Percentiles rank a stretch among this genome's conserved stretches.
Evolutionary conservation across 1,284 basidiomycete species (phyloP).

Genomic region (Entoloma clypeatum): DNA sequence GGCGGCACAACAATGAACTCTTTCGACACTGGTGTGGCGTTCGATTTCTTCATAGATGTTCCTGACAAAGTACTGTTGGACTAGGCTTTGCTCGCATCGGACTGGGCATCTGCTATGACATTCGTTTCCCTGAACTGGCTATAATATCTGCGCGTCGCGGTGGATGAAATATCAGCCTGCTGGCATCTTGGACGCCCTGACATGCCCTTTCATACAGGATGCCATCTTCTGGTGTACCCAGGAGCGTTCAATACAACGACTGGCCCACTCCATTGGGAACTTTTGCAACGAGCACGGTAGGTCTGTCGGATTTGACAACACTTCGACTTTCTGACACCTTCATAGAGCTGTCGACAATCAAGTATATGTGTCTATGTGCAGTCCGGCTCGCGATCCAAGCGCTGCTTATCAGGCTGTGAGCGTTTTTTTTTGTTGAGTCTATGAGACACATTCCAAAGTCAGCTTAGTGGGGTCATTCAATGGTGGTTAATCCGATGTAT

Average conservation of each 20-base stretch:
- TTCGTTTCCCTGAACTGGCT: constrained; percentile 94
- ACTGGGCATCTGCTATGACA: constrained; percentile 88
- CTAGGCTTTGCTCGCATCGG: constrained; percentile 89
- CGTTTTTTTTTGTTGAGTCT: constrained; percentile 15
- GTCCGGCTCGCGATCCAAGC: constrained; percentile 83
- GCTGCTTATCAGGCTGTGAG: constrained; percentile 85
- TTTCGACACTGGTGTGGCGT: constrained; percentile 78
- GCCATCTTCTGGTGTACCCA: constrained; percentile 89
- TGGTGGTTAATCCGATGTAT: constrained; percentile 87
- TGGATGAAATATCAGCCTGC: constrained; percentile 25
- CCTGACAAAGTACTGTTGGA: too few relatives aligned
- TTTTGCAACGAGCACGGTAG: constrained; percentile 84
- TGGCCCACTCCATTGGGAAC: constrained; percentile 95
- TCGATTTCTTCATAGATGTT: not conserved
- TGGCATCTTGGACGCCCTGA: not conserved
- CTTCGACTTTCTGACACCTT: not conserved
- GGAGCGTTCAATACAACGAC: constrained; percentile 90
- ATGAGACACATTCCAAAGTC: constrained; percentile 6
- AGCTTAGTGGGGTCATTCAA: constrained; percentile 82
- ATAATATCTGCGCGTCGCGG: constrained; percentile 89
- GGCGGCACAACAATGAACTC: constrained; percentile 75
- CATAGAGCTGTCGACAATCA: constrained; percentile 93
- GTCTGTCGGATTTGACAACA: constrained; percentile 14
- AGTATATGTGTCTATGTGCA: constrained; percentile 93
- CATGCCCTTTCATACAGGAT: constrained; percentile 47